These are phyloP conservation scores for Lactarius hatsudake DNA, from an alignment of 768 basidiomycete species.

Conservation along the genomic window DNA sequence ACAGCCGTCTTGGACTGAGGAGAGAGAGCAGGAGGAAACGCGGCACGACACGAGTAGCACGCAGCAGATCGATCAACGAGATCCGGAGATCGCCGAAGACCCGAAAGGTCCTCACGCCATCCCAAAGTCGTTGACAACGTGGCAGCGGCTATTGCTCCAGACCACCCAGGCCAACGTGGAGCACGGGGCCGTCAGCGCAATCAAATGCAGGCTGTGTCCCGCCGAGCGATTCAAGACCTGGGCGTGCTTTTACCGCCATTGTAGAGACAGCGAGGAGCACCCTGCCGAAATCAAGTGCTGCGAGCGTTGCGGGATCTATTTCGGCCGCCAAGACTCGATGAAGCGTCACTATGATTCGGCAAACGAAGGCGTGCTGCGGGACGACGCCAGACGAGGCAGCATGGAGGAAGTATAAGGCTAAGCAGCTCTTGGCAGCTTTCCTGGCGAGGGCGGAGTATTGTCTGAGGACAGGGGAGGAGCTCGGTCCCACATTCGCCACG, in stretches of 20 bases:
- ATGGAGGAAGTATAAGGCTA: not conserved
- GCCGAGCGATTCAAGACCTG: not conserved
- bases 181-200: not conserved
- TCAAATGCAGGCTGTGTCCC: slow-evolving; percentile 6
- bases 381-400: not conserved
- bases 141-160: not conserved
- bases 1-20: not conserved
- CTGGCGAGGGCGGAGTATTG: too few species aligned
- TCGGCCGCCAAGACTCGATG: not conserved
- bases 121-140: not conserved
- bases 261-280: not conserved
- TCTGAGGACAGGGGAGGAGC: too few species aligned
- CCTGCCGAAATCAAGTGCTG: not conserved
- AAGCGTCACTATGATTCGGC: not conserved
- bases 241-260: not conserved
- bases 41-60: not conserved
- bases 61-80: not conserved
- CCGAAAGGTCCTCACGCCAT: not conserved
- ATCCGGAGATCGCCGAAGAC: not conserved
- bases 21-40: not conserved
- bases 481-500: not conserved
- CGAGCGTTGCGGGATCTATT: not conserved
- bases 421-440: not conserved
- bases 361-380: not conserved
- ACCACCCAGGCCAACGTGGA: not conserved